Evolutionary conservation across 495 filamentous ascomycete species (phyloP).

Genomic region (Hypoxylon cercidicola): DNA sequence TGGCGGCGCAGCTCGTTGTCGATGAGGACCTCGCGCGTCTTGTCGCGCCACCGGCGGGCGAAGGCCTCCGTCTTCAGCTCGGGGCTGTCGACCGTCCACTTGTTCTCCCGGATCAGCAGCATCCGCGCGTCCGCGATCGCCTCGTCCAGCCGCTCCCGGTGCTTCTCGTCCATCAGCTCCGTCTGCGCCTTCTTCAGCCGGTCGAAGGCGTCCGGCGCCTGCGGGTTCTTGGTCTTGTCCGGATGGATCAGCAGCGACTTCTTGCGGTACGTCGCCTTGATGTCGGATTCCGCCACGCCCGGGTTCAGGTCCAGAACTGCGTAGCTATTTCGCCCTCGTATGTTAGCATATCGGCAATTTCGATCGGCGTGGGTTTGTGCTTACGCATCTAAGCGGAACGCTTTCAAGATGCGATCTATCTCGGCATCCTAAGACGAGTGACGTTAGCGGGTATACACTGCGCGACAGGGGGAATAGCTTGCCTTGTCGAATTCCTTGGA

Average conservation of each 20-base stretch:
- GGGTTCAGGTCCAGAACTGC: constrained; percentile 96
- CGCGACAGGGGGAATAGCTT: constrained; percentile 24
- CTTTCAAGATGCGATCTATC: constrained; percentile 91
- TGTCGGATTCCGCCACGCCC: constrained; percentile 93
- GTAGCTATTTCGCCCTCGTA: constrained; percentile 65
- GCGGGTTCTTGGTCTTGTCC: constrained; percentile 93
- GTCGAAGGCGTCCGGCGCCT: constrained; percentile 95
- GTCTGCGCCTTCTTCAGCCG: constrained; percentile 94
- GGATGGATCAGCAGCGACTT: constrained; percentile 99
- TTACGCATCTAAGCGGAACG: constrained; percentile 90
- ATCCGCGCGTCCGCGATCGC: constrained; percentile 95
- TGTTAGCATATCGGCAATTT: constrained; percentile 9
- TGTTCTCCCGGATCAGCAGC: constrained; percentile 91
- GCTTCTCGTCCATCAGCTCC: constrained; percentile 92
- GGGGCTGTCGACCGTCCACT: constrained; percentile 87
- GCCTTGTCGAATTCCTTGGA: constrained; percentile 92
- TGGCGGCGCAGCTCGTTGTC: constrained; percentile 89
- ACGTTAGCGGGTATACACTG: constrained; percentile 21
- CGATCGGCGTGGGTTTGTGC: constrained; percentile 35
- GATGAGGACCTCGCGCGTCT: constrained; percentile 90
- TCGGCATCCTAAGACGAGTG: constrained; percentile 79
- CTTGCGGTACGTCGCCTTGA: constrained; percentile 91
- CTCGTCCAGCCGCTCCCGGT: constrained; percentile 86
- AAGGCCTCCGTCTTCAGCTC: constrained; percentile 88
- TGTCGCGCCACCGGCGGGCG: constrained; percentile 84